phyloP scores from a whole-genome alignment of 305 asterid genomes.

The Andrographis paniculata region DNA sequence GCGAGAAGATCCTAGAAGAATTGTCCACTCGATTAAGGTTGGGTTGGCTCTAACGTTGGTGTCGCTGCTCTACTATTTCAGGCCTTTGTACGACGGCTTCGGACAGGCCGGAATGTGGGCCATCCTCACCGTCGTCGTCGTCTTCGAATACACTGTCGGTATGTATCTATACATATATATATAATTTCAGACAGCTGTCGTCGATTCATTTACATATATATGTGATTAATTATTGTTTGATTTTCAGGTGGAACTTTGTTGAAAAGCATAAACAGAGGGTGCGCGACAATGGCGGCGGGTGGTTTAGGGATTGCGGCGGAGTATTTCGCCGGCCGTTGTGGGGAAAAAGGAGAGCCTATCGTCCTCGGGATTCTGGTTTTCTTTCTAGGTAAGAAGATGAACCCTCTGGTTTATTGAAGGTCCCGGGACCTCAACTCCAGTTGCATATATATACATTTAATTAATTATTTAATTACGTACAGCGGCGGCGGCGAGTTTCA shows the following conservation, averaged over 20 bases:
- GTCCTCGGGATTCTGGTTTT: constrained; percentile 60
- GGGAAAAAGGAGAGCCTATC: constrained; percentile 58
- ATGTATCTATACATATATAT: too few relatives aligned
- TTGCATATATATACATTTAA: too few relatives aligned
- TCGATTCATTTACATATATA: neutral
- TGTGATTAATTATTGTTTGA: neutral
- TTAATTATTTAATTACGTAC: too few relatives aligned
- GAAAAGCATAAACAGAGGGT: constrained; percentile 62
- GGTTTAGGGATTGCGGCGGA: constrained; percentile 72
- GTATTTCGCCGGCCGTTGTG: constrained; percentile 52
- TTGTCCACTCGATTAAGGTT: constrained; percentile 48
- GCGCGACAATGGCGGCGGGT: constrained; percentile 68
- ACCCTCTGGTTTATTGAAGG: too few relatives aligned
- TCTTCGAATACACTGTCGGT: constrained; percentile 68
- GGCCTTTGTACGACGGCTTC: constrained; percentile 56
- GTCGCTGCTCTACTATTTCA: constrained; percentile 55
- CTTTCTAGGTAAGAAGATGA: constrained; percentile 29
- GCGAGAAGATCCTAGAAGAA: constrained; percentile 57
- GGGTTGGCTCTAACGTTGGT: constrained; percentile 61
- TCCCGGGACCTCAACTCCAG: too few relatives aligned
- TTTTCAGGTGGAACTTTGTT: constrained; percentile 61
- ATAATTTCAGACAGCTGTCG: too few relatives aligned
- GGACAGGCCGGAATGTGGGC: constrained; percentile 81
- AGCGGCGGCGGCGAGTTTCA: constrained; percentile 54
- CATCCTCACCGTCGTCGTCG: constrained; percentile 61